These are phyloP conservation scores for Sclerotinia borealis DNA, from an alignment of 2,329 filamentous ascomycete genomes.

Conservation along the genomic window DNA sequence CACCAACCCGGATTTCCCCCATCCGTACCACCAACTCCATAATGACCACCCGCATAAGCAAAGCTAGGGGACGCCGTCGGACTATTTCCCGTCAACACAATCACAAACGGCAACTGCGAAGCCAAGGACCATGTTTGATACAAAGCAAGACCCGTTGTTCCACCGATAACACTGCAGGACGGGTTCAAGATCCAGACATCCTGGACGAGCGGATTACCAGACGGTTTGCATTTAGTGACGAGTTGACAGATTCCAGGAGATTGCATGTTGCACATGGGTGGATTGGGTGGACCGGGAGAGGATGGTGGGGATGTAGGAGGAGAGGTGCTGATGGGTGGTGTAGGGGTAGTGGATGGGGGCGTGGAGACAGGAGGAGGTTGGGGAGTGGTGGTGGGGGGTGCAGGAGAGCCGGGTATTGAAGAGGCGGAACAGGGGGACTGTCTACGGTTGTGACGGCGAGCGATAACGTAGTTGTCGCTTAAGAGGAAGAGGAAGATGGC, in stretches of 20 bases:
- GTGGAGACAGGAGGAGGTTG: background rate
- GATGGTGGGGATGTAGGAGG: background rate
- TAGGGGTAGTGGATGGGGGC: background rate
- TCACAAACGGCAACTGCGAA: slow-evolving; percentile 9
- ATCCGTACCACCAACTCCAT: slow-evolving; percentile 10
- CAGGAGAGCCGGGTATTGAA: background rate
- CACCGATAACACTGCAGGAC: slow-evolving; percentile 10
- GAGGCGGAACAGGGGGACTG: slow-evolving; percentile 1
- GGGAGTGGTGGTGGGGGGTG: background rate
- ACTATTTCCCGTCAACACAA: slow-evolving; percentile 4
- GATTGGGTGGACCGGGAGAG: slow-evolving; percentile 6
- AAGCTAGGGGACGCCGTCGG: slow-evolving; percentile 11
- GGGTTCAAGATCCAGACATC: slow-evolving; percentile 10
- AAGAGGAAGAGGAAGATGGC: background rate
- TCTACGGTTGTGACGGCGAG: background rate
- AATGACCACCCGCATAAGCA: slow-evolving; percentile 7
- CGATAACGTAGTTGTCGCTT: slow-evolving; percentile 1
- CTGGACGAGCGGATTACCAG: background rate
- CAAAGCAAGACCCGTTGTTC: slow-evolving; percentile 7
- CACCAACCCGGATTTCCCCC: slow-evolving; percentile 12
- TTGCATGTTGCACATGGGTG: slow-evolving; percentile 3
- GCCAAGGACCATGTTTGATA: background rate
- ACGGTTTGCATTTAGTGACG: background rate
- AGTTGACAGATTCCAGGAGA: slow-evolving; percentile 9
- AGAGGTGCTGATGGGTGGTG: background rate